phyloP scores from a whole-genome alignment of 2,329 filamentous ascomycete genomes.

The Aspergillus vadensis region DNA sequence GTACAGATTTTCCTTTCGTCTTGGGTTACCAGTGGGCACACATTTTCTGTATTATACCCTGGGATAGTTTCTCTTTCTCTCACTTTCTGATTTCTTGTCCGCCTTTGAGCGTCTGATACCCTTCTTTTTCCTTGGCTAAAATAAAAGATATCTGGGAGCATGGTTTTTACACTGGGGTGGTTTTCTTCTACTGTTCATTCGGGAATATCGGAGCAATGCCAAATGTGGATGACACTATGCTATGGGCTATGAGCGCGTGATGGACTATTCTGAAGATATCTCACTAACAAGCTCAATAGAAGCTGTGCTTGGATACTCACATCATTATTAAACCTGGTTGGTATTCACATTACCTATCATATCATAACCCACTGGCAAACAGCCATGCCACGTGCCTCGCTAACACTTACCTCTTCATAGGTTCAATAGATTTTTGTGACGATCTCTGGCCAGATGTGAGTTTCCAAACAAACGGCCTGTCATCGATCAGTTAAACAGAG shows the following conservation, averaged over 20 bases:
- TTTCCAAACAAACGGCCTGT: too few relatives aligned
- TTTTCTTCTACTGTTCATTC: neutral
- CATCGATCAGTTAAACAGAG: neutral
- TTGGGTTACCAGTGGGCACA: neutral
- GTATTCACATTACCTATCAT: neutral
- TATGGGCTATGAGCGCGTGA: neutral
- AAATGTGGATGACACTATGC: neutral
- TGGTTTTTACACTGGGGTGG: neutral
- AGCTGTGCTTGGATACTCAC: neutral
- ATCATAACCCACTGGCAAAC: neutral
- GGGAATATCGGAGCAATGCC: neutral
- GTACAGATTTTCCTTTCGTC: constrained; percentile 2
- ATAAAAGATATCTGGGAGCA: neutral
- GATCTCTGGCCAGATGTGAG: too few relatives aligned
- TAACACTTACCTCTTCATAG: neutral
- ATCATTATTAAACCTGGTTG: neutral
- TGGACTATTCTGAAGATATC: neutral
- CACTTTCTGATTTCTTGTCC: neutral
- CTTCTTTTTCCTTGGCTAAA: neutral
- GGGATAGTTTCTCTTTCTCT: neutral
- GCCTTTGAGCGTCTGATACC: constrained; percentile 10
- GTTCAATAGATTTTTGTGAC: too few relatives aligned
- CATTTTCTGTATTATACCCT: neutral
- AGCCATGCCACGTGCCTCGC: neutral
- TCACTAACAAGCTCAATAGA: neutral